Conservation (phyloP, 2,329 filamentous ascomycete species). For the Alternaria triticina region DNA sequence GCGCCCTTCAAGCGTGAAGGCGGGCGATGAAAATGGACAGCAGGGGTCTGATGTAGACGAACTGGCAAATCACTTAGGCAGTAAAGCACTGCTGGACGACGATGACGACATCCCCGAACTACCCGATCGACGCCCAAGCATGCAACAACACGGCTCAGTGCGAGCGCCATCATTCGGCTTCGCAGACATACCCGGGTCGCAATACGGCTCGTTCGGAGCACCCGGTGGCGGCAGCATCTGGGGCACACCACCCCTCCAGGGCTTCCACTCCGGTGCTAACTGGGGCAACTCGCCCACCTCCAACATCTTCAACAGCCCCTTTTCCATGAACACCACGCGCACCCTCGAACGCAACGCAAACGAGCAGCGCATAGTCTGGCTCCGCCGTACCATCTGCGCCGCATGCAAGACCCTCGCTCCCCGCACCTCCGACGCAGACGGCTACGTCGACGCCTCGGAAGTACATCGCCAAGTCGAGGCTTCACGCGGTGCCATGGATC, state of each 20-base stretch:
- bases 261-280: conserved; percentile 45
- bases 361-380: conserved; percentile 40
- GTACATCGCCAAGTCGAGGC: conserved; percentile 70
- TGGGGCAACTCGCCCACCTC: conserved; percentile 52
- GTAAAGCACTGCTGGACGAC: conserved; percentile 81
- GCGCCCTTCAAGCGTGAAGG: conserved; percentile 75
- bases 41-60: conserved; percentile 68
- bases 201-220: conserved; percentile 43
- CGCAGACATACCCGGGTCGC: conserved; percentile 39
- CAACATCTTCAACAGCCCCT: conserved; percentile 40
- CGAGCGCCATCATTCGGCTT: conserved; percentile 43
- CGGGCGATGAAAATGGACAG: conserved; percentile 54
- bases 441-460: conserved; percentile 72
- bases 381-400: conserved; percentile 69
- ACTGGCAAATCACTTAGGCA: conserved; percentile 81
- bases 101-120: conserved; percentile 64
- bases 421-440: conserved; percentile 57
- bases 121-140: conserved; percentile 57
- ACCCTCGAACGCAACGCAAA: conserved; percentile 34
- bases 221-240: conserved; percentile 47
- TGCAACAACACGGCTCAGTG: conserved; percentile 43
- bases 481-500: conserved; percentile 65
- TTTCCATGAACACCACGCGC: conserved; percentile 34
- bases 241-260: conserved; percentile 51
- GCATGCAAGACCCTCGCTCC: conserved; percentile 72